Conservation (phyloP, 768 basidiomycete genomes). For the Neoboletus brunneissimus region DNA sequence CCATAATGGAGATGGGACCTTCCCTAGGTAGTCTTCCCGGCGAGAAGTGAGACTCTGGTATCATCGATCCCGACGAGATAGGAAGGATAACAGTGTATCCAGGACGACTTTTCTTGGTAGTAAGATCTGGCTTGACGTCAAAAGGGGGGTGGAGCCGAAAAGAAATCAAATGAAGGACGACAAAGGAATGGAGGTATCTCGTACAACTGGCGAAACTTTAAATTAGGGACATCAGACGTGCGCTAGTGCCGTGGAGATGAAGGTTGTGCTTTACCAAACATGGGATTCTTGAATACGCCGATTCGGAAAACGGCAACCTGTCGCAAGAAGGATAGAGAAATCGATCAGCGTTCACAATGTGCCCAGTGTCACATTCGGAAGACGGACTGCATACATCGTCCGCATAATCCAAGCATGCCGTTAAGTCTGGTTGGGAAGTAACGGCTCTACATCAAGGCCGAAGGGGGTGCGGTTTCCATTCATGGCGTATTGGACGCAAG, state of each 20-base stretch:
- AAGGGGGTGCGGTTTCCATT: neutral
- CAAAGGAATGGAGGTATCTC: neutral
- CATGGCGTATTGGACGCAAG: neutral
- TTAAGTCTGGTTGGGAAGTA: neutral
- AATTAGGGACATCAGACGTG: neutral
- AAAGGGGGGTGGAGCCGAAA: neutral
- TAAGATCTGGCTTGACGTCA: neutral
- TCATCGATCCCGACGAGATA: neutral
- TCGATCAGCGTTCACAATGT: neutral
- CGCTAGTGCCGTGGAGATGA: neutral
- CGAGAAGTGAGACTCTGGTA: neutral
- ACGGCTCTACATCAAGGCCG: neutral
- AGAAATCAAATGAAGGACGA: neutral
- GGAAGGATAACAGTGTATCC: neutral
- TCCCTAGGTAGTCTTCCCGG: neutral
- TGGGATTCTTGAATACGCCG: neutral
- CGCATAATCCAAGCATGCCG: conserved; percentile 13
- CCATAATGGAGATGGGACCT: neutral
- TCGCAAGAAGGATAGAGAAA: neutral
- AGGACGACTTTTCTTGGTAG: neutral
- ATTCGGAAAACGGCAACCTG: neutral
- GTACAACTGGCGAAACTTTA: too few relatives aligned
- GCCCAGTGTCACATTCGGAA: neutral
- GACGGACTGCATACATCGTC: neutral
- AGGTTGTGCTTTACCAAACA: too few relatives aligned